Evolutionary conservation across 257 asterid species (phyloP), one percentile per base, ranked within the genome.

Genomic region (Solanum habrochaites): DNA sequence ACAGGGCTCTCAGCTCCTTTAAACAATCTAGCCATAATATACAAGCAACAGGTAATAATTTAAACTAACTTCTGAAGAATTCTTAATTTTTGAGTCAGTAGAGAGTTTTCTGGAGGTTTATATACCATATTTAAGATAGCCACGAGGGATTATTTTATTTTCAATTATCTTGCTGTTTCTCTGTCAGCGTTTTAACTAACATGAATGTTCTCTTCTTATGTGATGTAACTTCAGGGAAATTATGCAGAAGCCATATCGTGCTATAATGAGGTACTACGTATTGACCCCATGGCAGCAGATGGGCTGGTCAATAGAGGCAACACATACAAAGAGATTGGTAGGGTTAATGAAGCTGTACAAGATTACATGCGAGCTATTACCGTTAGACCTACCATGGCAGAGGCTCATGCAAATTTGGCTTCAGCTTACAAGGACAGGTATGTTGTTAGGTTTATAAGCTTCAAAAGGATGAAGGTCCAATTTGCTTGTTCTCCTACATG

Each of bases 391-490:
- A 45, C 95, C 88, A 97, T 97, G 99, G 96, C 99, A n/a, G 99
- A 97, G 93, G 99, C 99, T 87, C 99, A 97, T 94, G 99, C 99
- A 84, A 97, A 97, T 93, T 91, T 97, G 93, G 99, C 99, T 87
- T 97, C 99, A 29, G 99, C 98, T 20, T 96, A 96, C 91, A 97
- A 97, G 92, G 99, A 97, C 86, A 96, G 99, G 99, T 95, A 83
- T 88, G 83, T 23, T 11, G 5, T 27, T 49, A 21, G 43, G 27
- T n/a, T 88, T 45, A 13, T 82, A 43, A 67, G 40, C 60, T 52
- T 83, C 60, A 75, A 70, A 70, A n/a, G 39, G 70, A 32, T 84
- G 64, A 67, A 67, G 40, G 67, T 27, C 64, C 58, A 11, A n/a
- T 20, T 85, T 80, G 42, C 52, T 47, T 80, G 3, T 47, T 18